A percentile compares a stretch with the other conserved stretches of the same genome.
Evolutionary conservation across 306 rosid species (phyloP).

Genomic region (Erythrophleum fordii): DNA sequence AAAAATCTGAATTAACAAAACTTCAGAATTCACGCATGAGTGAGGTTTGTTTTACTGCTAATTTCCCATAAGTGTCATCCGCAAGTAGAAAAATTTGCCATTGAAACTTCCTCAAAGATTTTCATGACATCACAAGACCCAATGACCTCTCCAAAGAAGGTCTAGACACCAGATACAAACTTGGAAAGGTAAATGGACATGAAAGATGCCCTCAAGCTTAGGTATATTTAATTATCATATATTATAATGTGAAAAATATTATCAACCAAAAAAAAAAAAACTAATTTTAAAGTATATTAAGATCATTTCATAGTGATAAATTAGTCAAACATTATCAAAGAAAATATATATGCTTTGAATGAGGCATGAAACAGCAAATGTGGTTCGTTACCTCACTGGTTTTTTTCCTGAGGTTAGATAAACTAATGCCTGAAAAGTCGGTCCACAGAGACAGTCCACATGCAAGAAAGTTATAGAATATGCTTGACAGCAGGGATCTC

Average conservation of each 20-base stretch:
- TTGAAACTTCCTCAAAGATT: not conserved
- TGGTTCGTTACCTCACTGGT: conserved; percentile 48
- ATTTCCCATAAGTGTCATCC: not conserved
- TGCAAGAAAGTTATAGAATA: conserved; percentile 10
- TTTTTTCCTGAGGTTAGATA: conserved; percentile 33
- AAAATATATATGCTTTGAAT: not conserved
- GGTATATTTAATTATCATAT: not conserved
- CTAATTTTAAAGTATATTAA: not conserved
- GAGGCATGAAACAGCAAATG: not conserved
- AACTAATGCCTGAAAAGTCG: conserved; percentile 35
- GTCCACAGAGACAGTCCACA: conserved; percentile 38
- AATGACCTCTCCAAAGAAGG: not conserved
- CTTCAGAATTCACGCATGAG: not conserved
- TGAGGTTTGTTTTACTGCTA: not conserved
- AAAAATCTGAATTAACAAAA: not conserved
- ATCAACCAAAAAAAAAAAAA: not conserved
- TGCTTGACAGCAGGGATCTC: conserved; percentile 26
- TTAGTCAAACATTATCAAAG: not conserved
- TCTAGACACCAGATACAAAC: not conserved
- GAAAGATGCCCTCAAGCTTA: not conserved
- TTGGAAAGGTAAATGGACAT: not conserved
- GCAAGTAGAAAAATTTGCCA: not conserved
- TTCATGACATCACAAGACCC: not conserved
- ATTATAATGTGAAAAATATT: not conserved
- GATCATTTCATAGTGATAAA: not conserved